Evolutionary conservation across 768 basidiomycete genomes (phyloP).

Genomic region (Termitomyces sp.): DNA sequence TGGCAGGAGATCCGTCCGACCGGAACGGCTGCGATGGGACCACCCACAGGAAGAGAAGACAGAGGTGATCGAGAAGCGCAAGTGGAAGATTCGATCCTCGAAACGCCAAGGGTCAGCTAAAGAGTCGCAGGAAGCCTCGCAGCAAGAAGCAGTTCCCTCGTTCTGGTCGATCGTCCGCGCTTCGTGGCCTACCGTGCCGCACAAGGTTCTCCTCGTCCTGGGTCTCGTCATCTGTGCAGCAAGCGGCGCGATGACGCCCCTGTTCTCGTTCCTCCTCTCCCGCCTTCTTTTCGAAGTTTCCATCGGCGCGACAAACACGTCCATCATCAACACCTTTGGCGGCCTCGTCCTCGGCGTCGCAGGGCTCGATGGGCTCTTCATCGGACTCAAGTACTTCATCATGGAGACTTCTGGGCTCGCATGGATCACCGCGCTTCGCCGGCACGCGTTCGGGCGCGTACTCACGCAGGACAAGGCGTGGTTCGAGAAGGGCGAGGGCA

Average conservation of each 20-base stretch:
- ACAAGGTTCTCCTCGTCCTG: constrained; percentile 62
- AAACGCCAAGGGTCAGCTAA: not conserved
- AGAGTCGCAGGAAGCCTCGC: not conserved
- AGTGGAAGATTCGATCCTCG: not conserved
- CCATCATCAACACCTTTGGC: constrained; percentile 64
- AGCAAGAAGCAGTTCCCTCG: constrained; percentile 17
- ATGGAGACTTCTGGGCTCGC: constrained; percentile 71
- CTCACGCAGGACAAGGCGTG: constrained; percentile 80
- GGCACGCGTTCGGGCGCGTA: constrained; percentile 47
- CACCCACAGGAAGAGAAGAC: constrained; percentile 8
- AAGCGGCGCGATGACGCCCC: constrained; percentile 81
- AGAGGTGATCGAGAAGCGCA: constrained; percentile 2
- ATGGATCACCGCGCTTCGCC: constrained; percentile 72
- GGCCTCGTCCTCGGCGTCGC: constrained; percentile 70
- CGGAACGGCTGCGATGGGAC: constrained; percentile 19
- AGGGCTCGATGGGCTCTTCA: constrained; percentile 67
- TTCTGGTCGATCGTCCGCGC: constrained; percentile 46
- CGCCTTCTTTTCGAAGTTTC: constrained; percentile 74
- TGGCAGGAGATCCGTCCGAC: constrained; percentile 18
- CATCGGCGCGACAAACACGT: constrained; percentile 56
- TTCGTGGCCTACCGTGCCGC: constrained; percentile 68
- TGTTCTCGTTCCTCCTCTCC: constrained; percentile 90
- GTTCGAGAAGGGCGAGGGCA: constrained; percentile 70
- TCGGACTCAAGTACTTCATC: constrained; percentile 72
- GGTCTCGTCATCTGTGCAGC: constrained; percentile 66